Percentiles rank a stretch among this genome's conserved stretches.
Conservation (phyloP, 495 filamentous ascomycete species). For the Aspergillus ellipticus region DNA sequence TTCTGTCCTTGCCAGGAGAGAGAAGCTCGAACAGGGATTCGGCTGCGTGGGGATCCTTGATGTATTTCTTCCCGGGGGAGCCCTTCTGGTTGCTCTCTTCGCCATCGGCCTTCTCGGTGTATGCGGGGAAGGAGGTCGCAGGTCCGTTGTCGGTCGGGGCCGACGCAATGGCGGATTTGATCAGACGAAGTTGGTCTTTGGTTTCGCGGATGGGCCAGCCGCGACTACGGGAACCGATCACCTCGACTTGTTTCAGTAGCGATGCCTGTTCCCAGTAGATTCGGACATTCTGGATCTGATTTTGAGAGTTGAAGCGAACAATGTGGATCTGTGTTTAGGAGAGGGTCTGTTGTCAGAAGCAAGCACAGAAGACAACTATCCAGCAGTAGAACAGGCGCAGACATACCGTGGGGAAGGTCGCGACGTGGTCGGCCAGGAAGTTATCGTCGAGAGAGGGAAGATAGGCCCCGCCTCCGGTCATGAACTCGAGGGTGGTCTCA, state of each 20-base stretch:
- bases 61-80: slow-evolving; percentile 48
- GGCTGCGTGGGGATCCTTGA: slow-evolving; percentile 69
- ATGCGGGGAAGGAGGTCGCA: slow-evolving; percentile 14
- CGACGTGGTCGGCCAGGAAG: slow-evolving; percentile 80
- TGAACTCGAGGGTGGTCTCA: slow-evolving; percentile 80
- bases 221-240: slow-evolving; percentile 82
- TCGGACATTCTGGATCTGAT: slow-evolving; percentile 79
- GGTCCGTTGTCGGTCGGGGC: slow-evolving; percentile 10
- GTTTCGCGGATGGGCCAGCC: slow-evolving; percentile 94
- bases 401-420: slow-evolving; percentile 84
- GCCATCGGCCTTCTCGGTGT: slow-evolving; percentile 11
- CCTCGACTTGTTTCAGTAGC: slow-evolving; percentile 85
- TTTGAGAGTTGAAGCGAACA: slow-evolving; percentile 71
- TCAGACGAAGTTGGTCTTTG: slow-evolving; percentile 75
- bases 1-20: slow-evolving; percentile 32
- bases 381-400: slow-evolving; percentile 15
- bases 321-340: slow-evolving; percentile 69
- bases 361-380: background rate
- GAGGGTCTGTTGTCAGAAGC: background rate
- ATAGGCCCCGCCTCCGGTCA: slow-evolving; percentile 76
- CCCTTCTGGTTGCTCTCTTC: slow-evolving; percentile 43
- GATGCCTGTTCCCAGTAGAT: slow-evolving; percentile 95
- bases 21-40: slow-evolving; percentile 49
- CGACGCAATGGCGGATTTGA: slow-evolving; percentile 43
- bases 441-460: slow-evolving; percentile 91